Evolutionary conservation across 139 green algal species (phyloP).

Genomic region (Coelastrella sp.): DNA sequence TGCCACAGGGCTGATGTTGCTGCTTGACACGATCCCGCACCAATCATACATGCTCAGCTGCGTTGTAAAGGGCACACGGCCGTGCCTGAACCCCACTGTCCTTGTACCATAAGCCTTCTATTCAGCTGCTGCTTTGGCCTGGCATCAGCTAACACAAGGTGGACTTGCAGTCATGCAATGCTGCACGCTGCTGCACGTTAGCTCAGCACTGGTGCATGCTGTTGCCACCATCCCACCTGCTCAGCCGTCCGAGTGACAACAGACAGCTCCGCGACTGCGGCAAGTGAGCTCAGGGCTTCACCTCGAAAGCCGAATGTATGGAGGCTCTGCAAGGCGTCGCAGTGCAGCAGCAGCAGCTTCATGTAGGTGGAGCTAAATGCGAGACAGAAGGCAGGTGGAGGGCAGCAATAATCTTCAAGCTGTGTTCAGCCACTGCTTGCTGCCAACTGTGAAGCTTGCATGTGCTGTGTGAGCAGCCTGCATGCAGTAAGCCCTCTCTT

Average conservation of each 20-base stretch:
- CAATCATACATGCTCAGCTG: background rate
- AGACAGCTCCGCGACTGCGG: constrained; percentile 73
- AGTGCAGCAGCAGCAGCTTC: background rate
- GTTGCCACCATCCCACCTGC: constrained; percentile 37
- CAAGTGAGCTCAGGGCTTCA: constrained; percentile 95
- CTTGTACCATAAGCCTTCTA: no score
- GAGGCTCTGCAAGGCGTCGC: constrained; percentile 64
- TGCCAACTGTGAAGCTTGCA: no score
- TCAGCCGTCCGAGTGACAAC: constrained; percentile 87
- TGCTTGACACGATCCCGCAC: no score
- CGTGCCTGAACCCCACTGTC: no score
- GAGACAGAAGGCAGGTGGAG: no score
- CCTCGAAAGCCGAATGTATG: constrained; percentile 96
- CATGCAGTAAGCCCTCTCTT: no score
- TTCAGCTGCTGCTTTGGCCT: background rate
- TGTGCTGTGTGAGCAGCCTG: no score
- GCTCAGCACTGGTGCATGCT: constrained; percentile 21
- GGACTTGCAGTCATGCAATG: background rate
- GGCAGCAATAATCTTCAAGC: no score
- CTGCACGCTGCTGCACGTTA: background rate
- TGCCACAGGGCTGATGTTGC: background rate
- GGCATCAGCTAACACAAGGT: background rate
- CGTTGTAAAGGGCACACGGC: no score
- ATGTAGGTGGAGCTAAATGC: no score
- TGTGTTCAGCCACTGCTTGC: no score